Conservation (phyloP, 257 asterid species). For the Hygrophila difformis region DNA sequence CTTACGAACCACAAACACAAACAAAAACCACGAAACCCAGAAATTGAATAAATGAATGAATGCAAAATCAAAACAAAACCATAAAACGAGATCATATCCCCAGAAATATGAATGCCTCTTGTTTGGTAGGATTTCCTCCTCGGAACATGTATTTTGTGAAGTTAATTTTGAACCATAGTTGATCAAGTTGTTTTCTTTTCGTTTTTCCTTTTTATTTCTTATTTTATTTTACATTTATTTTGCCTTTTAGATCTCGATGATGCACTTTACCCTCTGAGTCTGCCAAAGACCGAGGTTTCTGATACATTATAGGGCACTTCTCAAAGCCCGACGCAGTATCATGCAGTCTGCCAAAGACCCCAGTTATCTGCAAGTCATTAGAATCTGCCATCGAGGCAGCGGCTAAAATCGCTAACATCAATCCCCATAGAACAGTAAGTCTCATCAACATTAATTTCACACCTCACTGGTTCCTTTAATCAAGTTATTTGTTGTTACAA, state of each 20-base stretch:
- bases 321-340: conserved; percentile 39
- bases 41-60: too few relatives aligned
- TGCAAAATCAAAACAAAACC: too few relatives aligned
- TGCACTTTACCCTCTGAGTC: conserved; percentile 77
- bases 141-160: too few relatives aligned
- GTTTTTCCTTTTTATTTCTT: too few relatives aligned
- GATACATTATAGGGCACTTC: conserved; percentile 73
- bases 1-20: too few relatives aligned
- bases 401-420: conserved; percentile 58
- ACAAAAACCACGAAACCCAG: too few relatives aligned
- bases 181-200: too few relatives aligned
- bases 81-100: too few relatives aligned
- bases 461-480: background rate
- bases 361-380: conserved; percentile 83
- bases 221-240: too few relatives aligned
- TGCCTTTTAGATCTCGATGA: conserved; percentile 94
- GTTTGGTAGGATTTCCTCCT: too few relatives aligned
- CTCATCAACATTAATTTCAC: background rate
- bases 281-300: conserved; percentile 28
- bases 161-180: too few relatives aligned
- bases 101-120: too few relatives aligned
- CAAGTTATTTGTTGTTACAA: conserved; percentile 3
- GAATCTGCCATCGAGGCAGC: conserved; percentile 73
- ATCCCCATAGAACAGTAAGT: conserved; percentile 78
- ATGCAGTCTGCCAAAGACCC: conserved; percentile 61